phyloP scores from a whole-genome alignment of 1,284 basidiomycete genomes.

The Heterobasidion annosum region DNA sequence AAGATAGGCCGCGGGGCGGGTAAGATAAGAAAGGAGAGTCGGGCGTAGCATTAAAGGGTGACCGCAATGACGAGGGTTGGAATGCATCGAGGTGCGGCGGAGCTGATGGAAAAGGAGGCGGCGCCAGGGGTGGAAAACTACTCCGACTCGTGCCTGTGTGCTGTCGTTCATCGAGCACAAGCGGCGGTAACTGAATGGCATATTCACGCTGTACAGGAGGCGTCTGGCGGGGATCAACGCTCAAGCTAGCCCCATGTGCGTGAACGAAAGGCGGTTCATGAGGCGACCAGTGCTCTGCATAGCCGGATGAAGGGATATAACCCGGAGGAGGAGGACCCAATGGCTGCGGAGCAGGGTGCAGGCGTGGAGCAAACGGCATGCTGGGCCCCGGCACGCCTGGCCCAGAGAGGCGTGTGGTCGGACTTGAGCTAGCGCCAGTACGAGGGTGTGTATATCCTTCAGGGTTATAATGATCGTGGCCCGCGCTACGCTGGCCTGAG shows the following conservation, averaged over 20 bases:
- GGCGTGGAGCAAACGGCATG: conserved; percentile 3
- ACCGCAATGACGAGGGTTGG: not conserved
- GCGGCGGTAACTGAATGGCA: conserved; percentile 14
- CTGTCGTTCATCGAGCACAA: conserved; percentile 12
- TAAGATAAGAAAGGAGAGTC: conserved; percentile 33
- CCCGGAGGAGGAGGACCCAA: not conserved
- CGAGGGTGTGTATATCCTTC: not conserved
- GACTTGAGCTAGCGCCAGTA: not conserved
- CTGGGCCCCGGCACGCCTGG: conserved; percentile 10
- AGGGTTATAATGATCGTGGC: not conserved
- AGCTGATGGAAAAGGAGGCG: conserved; percentile 1
- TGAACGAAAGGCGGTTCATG: not conserved
- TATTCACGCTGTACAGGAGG: conserved; percentile 5
- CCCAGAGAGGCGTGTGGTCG: conserved; percentile 5
- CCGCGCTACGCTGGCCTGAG: not conserved
- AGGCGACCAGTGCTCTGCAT: not conserved
- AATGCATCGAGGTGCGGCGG: conserved; percentile 7
- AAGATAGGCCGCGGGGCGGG: conserved; percentile 17
- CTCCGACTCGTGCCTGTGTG: conserved; percentile 9
- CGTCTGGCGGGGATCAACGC: not conserved
- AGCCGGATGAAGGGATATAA: not conserved
- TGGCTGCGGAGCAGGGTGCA: not conserved
- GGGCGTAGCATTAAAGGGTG: conserved; percentile 7
- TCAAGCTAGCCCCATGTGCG: not conserved
- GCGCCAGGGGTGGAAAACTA: conserved; percentile 2